Percentiles rank a stretch among this genome's conserved stretches.
These are phyloP conservation scores for Verticillium albo-atrum DNA, from an alignment of 2,329 filamentous ascomycete species.

Conservation along the genomic window DNA sequence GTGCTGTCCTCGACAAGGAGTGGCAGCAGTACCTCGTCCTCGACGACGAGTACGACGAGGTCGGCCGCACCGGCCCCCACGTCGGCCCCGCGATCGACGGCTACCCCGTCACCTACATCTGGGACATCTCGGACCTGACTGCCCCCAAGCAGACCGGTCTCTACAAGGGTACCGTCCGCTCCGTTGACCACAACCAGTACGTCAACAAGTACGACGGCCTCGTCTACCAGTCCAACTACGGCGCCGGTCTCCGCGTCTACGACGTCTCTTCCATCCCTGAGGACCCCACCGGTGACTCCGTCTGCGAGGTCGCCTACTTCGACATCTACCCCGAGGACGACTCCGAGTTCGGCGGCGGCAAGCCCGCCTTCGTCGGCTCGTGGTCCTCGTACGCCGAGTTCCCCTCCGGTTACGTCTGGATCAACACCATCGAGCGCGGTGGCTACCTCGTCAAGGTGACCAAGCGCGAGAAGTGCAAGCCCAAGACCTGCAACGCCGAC, in stretches of 20 bases:
- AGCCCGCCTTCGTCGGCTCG: conserved; percentile 30
- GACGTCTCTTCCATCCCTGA: conserved; percentile 22
- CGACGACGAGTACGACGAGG: conserved; percentile 43
- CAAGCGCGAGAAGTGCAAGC: conserved; percentile 10
- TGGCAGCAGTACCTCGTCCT: conserved; percentile 35
- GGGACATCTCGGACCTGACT: conserved; percentile 38
- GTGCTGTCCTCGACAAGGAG: conserved; percentile 40
- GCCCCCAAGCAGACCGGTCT: conserved; percentile 35
- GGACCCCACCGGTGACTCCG: conserved; percentile 28
- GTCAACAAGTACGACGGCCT: conserved; percentile 29
- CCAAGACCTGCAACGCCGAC: conserved; percentile 11
- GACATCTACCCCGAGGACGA: conserved; percentile 44
- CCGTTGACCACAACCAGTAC: conserved; percentile 41
- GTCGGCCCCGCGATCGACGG: conserved; percentile 33
- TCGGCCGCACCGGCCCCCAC: conserved; percentile 23
- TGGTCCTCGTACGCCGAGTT: conserved; percentile 41
- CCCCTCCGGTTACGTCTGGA: conserved; percentile 28
- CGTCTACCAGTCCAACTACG: conserved; percentile 40
- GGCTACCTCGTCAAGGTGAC: conserved; percentile 30
- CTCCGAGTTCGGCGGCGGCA: conserved; percentile 23
- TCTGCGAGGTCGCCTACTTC: conserved; percentile 39
- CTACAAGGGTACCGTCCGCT: conserved; percentile 28
- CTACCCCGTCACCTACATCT: conserved; percentile 44
- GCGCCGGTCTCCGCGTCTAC: conserved; percentile 30
- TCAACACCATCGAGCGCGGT: conserved; percentile 37